A percentile compares a stretch with the other conserved stretches of the same genome.
phyloP scores from a whole-genome alignment of 169 alveolate genomes.

The Cytauxzoon felis region DNA sequence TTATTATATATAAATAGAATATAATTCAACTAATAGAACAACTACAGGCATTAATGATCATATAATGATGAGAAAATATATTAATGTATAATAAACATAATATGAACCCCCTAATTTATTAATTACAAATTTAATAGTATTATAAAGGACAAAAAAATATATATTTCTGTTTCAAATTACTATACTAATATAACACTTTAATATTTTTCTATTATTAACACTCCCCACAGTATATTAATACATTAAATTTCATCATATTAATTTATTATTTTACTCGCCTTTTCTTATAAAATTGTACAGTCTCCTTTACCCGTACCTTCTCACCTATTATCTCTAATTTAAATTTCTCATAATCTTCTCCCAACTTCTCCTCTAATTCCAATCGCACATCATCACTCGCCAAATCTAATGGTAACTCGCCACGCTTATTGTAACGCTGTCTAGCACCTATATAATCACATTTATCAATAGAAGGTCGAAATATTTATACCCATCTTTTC shows the following conservation, averaged over 20 bases:
- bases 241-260: not conserved
- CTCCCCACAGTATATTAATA: slow-evolving; percentile 8
- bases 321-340: slow-evolving; percentile 7
- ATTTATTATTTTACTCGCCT: slow-evolving; percentile 1
- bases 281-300: slow-evolving; percentile 43
- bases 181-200: too few relatives aligned
- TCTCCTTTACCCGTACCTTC: slow-evolving; percentile 13
- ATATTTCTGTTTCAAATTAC: too few relatives aligned
- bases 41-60: too few relatives aligned
- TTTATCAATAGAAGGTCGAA: not conserved
- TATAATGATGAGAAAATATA: too few relatives aligned
- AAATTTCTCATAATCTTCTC: slow-evolving; percentile 9
- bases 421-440: slow-evolving; percentile 36
- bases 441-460: slow-evolving; percentile 22
- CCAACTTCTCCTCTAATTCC: slow-evolving; percentile 17
- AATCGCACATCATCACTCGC: slow-evolving; percentile 16
- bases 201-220: too few relatives aligned
- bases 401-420: slow-evolving; percentile 49
- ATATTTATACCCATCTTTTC: not conserved
- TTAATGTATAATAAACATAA: too few relatives aligned
- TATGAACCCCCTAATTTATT: too few relatives aligned
- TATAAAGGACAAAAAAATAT: too few relatives aligned
- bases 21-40: too few relatives aligned
- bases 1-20: too few relatives aligned
- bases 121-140: too few relatives aligned